These are phyloP conservation scores for Microsporum canis DNA, from an alignment of 2,329 filamentous ascomycete species.

Conservation along the genomic window DNA sequence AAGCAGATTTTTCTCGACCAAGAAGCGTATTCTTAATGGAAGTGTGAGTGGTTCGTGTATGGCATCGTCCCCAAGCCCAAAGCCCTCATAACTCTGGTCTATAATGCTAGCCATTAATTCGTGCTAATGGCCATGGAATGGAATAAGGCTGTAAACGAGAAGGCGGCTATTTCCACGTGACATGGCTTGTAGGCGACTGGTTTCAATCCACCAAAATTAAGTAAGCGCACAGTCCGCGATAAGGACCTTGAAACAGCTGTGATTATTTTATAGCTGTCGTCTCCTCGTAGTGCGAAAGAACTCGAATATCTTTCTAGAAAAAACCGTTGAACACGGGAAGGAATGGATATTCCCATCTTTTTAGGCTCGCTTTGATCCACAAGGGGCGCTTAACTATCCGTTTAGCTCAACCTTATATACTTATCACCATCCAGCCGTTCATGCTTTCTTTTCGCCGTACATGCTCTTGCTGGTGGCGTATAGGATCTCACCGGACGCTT, in stretches of 20 bases:
- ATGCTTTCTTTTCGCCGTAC: background rate
- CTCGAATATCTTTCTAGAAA: background rate
- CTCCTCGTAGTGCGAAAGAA: constrained; percentile 18
- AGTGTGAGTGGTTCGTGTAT: no score
- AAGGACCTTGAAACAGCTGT: no score
- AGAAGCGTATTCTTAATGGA: background rate
- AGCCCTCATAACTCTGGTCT: no score
- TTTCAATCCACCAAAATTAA: no score
- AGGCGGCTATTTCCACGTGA: no score
- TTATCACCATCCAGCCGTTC: background rate
- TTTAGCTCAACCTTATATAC: background rate
- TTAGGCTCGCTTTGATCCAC: background rate
- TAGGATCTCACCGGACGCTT: background rate
- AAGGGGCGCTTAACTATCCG: background rate
- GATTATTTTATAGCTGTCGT: constrained; percentile 23
- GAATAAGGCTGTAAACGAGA: no score
- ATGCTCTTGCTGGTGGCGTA: background rate
- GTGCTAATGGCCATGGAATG: no score
- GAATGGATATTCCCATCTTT: background rate
- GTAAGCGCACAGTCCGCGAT: no score
- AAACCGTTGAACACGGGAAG: background rate
- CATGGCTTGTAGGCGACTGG: no score
- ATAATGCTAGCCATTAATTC: no score
- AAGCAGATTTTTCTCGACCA: background rate
- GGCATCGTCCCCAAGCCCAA: no score